Base-by-base conservation (phyloP, 2,329 filamentous ascomycete species). In the Gnomoniopsis sp. region DNA sequence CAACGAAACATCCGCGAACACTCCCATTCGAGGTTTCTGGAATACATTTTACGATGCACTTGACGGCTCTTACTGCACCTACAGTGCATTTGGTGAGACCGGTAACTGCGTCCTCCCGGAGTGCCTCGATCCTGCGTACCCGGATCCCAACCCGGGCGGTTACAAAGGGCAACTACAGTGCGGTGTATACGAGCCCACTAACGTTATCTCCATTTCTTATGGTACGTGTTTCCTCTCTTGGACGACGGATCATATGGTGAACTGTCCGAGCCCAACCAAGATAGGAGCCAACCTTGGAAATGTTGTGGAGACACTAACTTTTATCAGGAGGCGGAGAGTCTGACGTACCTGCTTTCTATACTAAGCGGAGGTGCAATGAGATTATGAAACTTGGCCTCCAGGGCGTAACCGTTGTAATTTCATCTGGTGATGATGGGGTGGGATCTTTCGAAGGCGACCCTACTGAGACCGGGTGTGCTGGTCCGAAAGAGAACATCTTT, bases 181-280 rank as follows among this genome's bases (percentile, higher is more conserved):
- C 61, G 65, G 64, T 34, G 55, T 51, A 1, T 62, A 58, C 69
- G 75, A 77, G 64, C 75, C 77, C 7, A 77, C 79, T 3, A 79
- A 82, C 59, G 79, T 82, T 17, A 74, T 79, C 52, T 75, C 72
- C 11, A 77, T 81, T 48, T 80, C 77, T 0, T 81, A 80, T 59
- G 79, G 79, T 36, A 22, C 44, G 14, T 22, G n/a, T 17, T 33
- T 8, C 30, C 48, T 23, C 51, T 47, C 44, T 47, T 15, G 10
- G 6, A 12, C 7, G 44, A 23, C 2, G 44, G n/a, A 19, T 47
- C 3, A n/a, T n/a, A n/a, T n/a, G n/a, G n/a, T n/a, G n/a, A n/a
- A n/a, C n/a, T n/a, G n/a, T n/a, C n/a, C n/a, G n/a, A n/a, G n/a
- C n/a, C n/a, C n/a, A n/a, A n/a, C n/a, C n/a, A n/a, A n/a, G n/a